Percentiles rank a stretch among this genome's conserved stretches.
Evolutionary conservation across 768 basidiomycete genomes (phyloP).

Genomic region (Phanerodontia chrysosporium): DNA sequence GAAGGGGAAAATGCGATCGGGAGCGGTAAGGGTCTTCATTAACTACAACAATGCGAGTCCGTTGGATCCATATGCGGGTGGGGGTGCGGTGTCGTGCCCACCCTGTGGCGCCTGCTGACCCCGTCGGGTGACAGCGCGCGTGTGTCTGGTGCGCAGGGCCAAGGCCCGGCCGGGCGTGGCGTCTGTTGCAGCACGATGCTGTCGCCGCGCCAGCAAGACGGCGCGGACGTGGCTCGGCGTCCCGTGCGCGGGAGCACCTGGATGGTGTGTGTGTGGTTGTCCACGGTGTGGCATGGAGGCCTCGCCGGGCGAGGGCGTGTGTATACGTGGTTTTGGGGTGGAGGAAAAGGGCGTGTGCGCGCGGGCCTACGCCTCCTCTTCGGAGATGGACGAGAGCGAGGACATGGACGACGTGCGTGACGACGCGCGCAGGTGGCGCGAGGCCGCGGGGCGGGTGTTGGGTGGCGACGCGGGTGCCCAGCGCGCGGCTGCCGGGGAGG

Average conservation of each 20-base stretch:
- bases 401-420: conserved; percentile 8
- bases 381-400: conserved; percentile 11
- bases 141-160: background rate
- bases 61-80: background rate
- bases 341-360: background rate
- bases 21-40: too few species aligned
- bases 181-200: background rate
- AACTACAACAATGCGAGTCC: too few species aligned
- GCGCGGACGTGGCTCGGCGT: background rate
- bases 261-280: background rate
- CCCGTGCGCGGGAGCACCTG: background rate
- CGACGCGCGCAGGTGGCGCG: conserved; percentile 7
- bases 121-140: background rate
- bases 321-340: background rate
- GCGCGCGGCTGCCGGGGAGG: background rate
- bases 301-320: too few species aligned
- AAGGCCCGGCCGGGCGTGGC: background rate
- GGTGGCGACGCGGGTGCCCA: background rate
- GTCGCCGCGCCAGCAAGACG: too few species aligned
- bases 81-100: background rate
- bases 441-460: background rate
- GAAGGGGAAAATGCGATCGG: too few species aligned
- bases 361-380: background rate
- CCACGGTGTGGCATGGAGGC: background rate
- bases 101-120: background rate